These are phyloP conservation scores for Saturnispora sanitii DNA, from an alignment of 805 yeast genomes.

Conservation along the genomic window DNA sequence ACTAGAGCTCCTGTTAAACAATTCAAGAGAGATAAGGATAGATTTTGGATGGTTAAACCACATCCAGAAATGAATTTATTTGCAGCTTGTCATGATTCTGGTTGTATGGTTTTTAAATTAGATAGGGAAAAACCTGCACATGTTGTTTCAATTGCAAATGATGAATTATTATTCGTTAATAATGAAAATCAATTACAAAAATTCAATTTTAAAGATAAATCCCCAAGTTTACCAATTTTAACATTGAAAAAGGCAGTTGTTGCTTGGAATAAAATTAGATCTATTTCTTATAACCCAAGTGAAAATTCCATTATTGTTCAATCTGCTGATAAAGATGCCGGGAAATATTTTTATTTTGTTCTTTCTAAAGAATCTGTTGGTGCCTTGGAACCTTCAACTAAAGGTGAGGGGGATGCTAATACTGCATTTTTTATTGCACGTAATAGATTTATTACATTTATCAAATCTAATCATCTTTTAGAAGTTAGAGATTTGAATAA, in stretches of 20 bases:
- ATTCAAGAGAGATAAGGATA: slow-evolving; percentile 85
- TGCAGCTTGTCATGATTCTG: slow-evolving; percentile 95
- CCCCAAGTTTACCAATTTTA: slow-evolving; percentile 65
- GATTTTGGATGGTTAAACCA: slow-evolving; percentile 86
- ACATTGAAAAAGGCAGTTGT: slow-evolving; percentile 79
- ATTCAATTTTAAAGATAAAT: slow-evolving; percentile 57
- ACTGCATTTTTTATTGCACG: slow-evolving; percentile 89
- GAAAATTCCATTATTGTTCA: slow-evolving; percentile 81
- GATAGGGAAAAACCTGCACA: slow-evolving; percentile 96
- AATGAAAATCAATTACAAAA: slow-evolving; percentile 78
- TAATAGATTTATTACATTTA: slow-evolving; percentile 81
- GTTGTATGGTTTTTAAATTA: slow-evolving; percentile 95
- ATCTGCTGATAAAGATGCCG: slow-evolving; percentile 59
- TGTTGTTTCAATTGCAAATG: slow-evolving; percentile 29
- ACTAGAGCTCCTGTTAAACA: slow-evolving; percentile 89
- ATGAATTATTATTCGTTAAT: slow-evolving; percentile 63
- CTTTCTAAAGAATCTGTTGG: slow-evolving; percentile 84
- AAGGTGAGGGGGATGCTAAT: slow-evolving; percentile 70
- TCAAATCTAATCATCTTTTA: slow-evolving; percentile 52
- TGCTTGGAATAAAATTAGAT: slow-evolving; percentile 77
- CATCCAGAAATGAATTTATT: slow-evolving; percentile 88
- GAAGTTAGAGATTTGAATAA: slow-evolving; percentile 79
- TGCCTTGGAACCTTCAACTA: slow-evolving; percentile 84
- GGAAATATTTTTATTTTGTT: slow-evolving; percentile 61
- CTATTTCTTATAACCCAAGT: slow-evolving; percentile 83